Percentiles rank a stretch among this genome's conserved stretches.
These are phyloP conservation scores for Inga oerstediana DNA, from an alignment of 306 rosid species.

Conservation along the genomic window DNA sequence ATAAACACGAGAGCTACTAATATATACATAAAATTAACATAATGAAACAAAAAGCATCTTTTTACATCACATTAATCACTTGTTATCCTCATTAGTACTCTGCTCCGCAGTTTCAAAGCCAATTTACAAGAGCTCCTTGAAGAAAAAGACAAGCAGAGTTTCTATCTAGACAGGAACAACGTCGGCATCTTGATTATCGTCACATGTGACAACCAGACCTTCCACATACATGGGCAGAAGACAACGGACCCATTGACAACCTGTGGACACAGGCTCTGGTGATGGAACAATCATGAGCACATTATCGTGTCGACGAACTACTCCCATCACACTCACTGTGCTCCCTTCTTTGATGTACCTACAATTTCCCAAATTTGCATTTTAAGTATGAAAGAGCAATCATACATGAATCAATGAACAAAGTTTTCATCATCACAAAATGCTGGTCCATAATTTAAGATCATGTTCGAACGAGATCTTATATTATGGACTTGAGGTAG, in stretches of 20 bases:
- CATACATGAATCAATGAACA: neutral
- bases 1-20: slow-evolving; percentile 41
- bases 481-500: neutral
- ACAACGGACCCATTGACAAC: slow-evolving; percentile 87
- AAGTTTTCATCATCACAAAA: neutral
- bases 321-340: slow-evolving; percentile 95
- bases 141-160: slow-evolving; percentile 11
- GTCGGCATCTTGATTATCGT: slow-evolving; percentile 77
- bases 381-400: neutral
- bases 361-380: slow-evolving; percentile 19
- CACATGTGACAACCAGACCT: slow-evolving; percentile 81
- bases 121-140: slow-evolving; percentile 44
- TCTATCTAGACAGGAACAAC: slow-evolving; percentile 79
- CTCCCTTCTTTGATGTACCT: slow-evolving; percentile 97
- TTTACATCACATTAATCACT: slow-evolving; percentile 30
- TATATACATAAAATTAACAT: slow-evolving; percentile 60
- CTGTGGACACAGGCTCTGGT: slow-evolving; percentile 74
- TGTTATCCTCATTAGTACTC: slow-evolving; percentile 33
- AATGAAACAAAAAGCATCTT: neutral
- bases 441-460: neutral
- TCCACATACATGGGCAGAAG: slow-evolving; percentile 83
- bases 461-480: too few relatives aligned
- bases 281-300: slow-evolving; percentile 94
- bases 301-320: slow-evolving; percentile 89
- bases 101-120: slow-evolving; percentile 50